A percentile compares a stretch with the other conserved stretches of the same genome.
phyloP scores from a whole-genome alignment of 2,329 filamentous ascomycete genomes.

The Leptosphaerulina australis region DNA sequence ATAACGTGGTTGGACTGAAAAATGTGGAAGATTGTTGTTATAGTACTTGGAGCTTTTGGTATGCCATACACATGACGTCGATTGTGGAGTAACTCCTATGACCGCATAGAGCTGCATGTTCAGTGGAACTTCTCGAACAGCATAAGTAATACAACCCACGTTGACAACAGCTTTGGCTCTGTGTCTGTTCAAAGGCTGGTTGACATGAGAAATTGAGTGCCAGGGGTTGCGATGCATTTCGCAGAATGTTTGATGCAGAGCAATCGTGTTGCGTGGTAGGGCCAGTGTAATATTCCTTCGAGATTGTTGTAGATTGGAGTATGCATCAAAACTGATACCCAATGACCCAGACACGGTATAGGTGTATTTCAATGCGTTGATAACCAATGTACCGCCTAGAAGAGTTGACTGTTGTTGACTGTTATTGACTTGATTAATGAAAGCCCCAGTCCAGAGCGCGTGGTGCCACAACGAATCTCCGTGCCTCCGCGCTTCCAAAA shows the following conservation, averaged over 20 bases:
- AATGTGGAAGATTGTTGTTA: background rate
- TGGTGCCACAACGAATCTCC: background rate
- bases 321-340: background rate
- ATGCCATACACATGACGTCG: constrained; percentile 37
- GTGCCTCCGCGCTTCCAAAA: background rate
- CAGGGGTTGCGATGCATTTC: background rate
- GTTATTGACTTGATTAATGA: no score
- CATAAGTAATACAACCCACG: background rate
- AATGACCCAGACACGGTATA: background rate
- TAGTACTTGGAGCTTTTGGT: constrained; percentile 8
- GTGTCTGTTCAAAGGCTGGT: background rate
- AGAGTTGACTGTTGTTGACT: constrained; percentile 2
- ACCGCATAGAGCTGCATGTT: constrained; percentile 13
- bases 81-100: constrained; percentile 24
- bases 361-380: background rate
- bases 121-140: background rate
- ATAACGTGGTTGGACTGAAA: background rate
- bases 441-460: constrained; percentile 10
- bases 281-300: background rate
- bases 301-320: background rate
- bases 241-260: background rate
- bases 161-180: background rate
- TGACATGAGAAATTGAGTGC: no score
- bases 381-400: background rate
- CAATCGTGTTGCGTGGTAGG: background rate